Percentiles rank a stretch among this genome's conserved stretches.
Conservation (phyloP, 2,329 filamentous ascomycete species). For the Verticillium albo-atrum region DNA sequence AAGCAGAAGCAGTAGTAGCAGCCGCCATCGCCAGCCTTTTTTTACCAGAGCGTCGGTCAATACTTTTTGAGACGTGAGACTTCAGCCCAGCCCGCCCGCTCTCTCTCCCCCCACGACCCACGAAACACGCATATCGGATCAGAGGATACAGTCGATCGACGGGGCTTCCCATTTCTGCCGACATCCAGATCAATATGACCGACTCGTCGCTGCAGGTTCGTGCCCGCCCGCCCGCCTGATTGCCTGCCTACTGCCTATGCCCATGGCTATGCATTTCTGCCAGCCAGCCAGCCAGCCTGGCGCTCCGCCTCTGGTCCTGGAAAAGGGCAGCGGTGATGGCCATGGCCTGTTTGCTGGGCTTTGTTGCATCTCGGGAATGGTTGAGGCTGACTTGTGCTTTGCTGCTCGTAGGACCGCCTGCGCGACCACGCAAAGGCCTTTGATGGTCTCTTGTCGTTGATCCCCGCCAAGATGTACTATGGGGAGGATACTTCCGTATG, state of each 20-base stretch:
- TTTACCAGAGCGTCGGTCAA: conserved; percentile 6
- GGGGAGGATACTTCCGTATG: conserved; percentile 78
- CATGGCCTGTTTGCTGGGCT: too few species aligned
- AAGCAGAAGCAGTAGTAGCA: too few species aligned
- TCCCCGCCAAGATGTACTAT: conserved; percentile 88
- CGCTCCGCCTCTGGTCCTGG: conserved; percentile 7
- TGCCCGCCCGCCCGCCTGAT: conserved; percentile 21
- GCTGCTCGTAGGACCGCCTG: conserved; percentile 11
- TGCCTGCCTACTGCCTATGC: too few species aligned
- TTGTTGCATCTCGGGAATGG: background rate
- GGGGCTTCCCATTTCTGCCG: background rate
- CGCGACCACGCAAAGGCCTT: conserved; percentile 64
- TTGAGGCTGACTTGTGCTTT: background rate
- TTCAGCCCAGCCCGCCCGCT: too few species aligned
- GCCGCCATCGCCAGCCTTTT: conserved; percentile 5
- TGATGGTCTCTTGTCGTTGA: conserved; percentile 80
- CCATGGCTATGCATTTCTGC: too few species aligned
- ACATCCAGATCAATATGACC: conserved; percentile 28
- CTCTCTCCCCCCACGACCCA: background rate
- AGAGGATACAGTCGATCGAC: background rate
- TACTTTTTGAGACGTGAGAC: too few species aligned
- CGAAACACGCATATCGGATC: background rate
- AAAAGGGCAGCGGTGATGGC: conserved; percentile 6
- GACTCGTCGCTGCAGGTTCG: conserved; percentile 43
- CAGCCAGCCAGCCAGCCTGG: background rate